Percentiles rank a stretch among this genome's conserved stretches.
Evolutionary conservation across 139 green algal genomes (phyloP).

Genomic region (Dunaliella primolecta): DNA sequence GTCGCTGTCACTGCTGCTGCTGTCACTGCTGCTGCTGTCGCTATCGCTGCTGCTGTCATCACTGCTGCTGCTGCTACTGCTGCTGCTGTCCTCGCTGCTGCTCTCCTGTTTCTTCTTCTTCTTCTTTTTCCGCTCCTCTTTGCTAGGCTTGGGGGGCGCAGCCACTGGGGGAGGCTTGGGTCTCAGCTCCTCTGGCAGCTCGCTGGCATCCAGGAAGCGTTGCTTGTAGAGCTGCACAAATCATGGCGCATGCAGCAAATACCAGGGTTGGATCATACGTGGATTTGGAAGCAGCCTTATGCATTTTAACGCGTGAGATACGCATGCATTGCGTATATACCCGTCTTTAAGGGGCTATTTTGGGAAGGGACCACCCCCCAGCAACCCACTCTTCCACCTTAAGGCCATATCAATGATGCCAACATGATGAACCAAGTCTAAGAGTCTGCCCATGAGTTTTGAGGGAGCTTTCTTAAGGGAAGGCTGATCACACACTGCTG

Average conservation of each 20-base stretch:
- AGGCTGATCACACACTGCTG: no score
- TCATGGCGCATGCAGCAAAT: conserved; percentile 11
- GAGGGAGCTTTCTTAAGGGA: no score
- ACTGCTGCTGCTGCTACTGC: not conserved
- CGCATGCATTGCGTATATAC: no score
- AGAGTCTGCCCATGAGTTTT: no score
- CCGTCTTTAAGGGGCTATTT: no score
- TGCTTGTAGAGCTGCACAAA: conserved; percentile 5
- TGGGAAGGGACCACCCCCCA: no score
- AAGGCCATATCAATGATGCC: no score
- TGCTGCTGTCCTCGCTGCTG: not conserved
- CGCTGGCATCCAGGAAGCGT: conserved; percentile 47
- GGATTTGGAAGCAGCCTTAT: no score
- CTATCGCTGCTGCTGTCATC: not conserved
- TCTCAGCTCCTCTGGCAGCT: conserved; percentile 49
- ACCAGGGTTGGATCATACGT: no score
- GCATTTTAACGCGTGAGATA: no score
- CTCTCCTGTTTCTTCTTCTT: not conserved
- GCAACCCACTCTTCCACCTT: no score
- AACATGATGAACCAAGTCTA: no score
- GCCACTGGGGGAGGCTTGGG: not conserved
- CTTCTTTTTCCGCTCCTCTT: conserved; percentile 1
- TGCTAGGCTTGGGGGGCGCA: not conserved
- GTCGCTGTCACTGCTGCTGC: conserved; percentile 12
- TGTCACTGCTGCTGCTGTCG: not conserved